These are phyloP conservation scores for Ophiostoma ips DNA, from an alignment of 2,329 filamentous ascomycete species.

Conservation along the genomic window DNA sequence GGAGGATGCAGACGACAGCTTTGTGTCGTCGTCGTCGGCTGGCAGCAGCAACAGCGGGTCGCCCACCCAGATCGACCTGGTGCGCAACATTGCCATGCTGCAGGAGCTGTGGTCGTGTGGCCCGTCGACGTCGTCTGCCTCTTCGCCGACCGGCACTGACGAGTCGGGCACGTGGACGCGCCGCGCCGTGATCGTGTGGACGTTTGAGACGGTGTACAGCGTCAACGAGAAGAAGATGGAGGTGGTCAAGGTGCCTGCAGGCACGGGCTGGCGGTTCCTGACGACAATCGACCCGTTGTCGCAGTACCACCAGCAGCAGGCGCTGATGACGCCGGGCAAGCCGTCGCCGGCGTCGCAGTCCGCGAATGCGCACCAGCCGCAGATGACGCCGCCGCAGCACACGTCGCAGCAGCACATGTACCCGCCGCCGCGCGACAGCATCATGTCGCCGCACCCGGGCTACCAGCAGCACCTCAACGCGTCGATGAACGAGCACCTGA, in stretches of 20 bases:
- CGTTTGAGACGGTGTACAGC: slow-evolving; percentile 39
- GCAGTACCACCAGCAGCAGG: slow-evolving; percentile 40
- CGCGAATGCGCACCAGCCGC: slow-evolving; percentile 4
- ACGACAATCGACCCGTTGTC: slow-evolving; percentile 46
- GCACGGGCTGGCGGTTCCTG: slow-evolving; percentile 48
- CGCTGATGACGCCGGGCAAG: slow-evolving; percentile 19
- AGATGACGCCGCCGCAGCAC: neutral
- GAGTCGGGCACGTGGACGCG: slow-evolving; percentile 32
- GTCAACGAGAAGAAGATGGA: slow-evolving; percentile 28
- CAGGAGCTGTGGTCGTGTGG: slow-evolving; percentile 49
- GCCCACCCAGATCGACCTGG: slow-evolving; percentile 38
- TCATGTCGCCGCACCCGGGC: slow-evolving; percentile 40
- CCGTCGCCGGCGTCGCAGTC: slow-evolving; percentile 2
- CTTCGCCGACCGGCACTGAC: neutral
- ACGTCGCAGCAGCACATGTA: slow-evolving; percentile 9
- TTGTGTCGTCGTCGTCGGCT: slow-evolving; percentile 14
- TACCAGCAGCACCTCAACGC: slow-evolving; percentile 39
- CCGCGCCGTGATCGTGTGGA: slow-evolving; percentile 49
- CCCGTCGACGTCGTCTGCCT: slow-evolving; percentile 22
- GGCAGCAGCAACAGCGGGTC: slow-evolving; percentile 13
- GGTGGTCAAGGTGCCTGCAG: slow-evolving; percentile 34
- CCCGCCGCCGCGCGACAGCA: slow-evolving; percentile 23
- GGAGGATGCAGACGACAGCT: slow-evolving; percentile 16
- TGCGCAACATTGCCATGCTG: slow-evolving; percentile 50
- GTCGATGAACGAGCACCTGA: slow-evolving; percentile 44